Percentiles rank a stretch among this genome's conserved stretches.
Conservation (phyloP, 2,329 filamentous ascomycete species). For the Colletotrichum sansevieriae region DNA sequence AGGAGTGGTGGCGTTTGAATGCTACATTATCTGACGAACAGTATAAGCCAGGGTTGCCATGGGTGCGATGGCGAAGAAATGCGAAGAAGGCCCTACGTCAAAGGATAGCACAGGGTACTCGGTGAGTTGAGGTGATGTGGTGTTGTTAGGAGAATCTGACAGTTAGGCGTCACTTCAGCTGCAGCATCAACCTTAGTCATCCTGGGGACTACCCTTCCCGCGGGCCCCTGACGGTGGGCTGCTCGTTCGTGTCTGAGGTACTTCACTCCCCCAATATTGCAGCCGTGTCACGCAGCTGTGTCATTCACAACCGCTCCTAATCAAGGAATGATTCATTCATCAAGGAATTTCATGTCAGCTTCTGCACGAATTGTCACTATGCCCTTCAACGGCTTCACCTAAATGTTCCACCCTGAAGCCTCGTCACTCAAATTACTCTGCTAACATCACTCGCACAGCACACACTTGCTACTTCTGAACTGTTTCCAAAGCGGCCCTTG, state of each 20-base stretch:
- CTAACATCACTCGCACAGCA: neutral
- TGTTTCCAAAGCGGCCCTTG: constrained; percentile 1
- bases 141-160: constrained; percentile 6
- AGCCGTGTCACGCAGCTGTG: no score
- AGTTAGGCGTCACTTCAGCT: neutral
- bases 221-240: no score
- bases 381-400: neutral
- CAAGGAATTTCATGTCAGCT: neutral
- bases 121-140: constrained; percentile 9
- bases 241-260: no score
- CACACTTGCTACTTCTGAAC: constrained; percentile 10
- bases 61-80: constrained; percentile 3
- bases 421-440: neutral
- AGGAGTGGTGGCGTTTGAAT: constrained; percentile 13
- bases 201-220: constrained; percentile 6
- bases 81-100: constrained; percentile 8
- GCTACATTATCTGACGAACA: constrained; percentile 27
- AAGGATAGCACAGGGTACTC: constrained; percentile 7
- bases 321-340: no score
- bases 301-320: no score
- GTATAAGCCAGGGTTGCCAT: constrained; percentile 15
- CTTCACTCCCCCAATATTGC: neutral
- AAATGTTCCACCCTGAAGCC: neutral
- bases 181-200: constrained; percentile 17
- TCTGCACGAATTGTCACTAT: neutral